These are phyloP conservation scores for Collybia sordida DNA, from an alignment of 768 basidiomycete genomes.

Conservation along the genomic window DNA sequence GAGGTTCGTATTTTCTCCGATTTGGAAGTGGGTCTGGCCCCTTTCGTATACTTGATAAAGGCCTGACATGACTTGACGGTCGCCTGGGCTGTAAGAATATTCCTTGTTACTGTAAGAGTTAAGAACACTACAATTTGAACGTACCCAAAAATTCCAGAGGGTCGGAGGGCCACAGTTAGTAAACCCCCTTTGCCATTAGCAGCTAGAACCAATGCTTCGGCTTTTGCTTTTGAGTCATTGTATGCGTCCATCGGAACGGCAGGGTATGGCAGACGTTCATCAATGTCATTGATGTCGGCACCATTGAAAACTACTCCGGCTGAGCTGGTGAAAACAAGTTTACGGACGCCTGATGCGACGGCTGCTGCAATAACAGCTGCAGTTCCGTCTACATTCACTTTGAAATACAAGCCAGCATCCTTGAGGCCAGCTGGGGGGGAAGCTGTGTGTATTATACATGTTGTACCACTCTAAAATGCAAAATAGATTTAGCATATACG, in stretches of 20 bases:
- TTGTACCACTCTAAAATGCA: constrained; percentile 64
- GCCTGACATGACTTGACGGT: constrained; percentile 83
- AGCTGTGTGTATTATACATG: constrained; percentile 95
- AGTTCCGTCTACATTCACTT: constrained; percentile 94
- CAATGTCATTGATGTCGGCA: constrained; percentile 74
- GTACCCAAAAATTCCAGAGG: constrained; percentile 95
- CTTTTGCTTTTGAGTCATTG: constrained; percentile 91
- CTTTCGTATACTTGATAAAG: constrained; percentile 76
- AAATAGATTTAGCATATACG: constrained; percentile 6
- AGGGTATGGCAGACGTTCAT: constrained; percentile 82
- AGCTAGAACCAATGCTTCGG: constrained; percentile 77
- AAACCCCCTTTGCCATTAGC: constrained; percentile 87
- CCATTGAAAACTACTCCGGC: constrained; percentile 92
- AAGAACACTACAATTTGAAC: constrained; percentile 19
- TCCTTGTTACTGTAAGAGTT: constrained; percentile 2
- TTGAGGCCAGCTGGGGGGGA: constrained; percentile 70
- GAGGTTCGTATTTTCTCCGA: constrained; percentile 90
- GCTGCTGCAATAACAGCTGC: constrained; percentile 83
- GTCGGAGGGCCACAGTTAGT: constrained; percentile 86
- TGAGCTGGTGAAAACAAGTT: constrained; percentile 93
- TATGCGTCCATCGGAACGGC: constrained; percentile 83
- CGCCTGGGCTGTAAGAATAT: constrained; percentile 67
- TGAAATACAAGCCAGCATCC: constrained; percentile 74
- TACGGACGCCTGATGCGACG: constrained; percentile 65
- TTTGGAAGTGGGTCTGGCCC: constrained; percentile 87